These are phyloP conservation scores for Candida cerambycidarum DNA, from an alignment of 805 yeast species.

Conservation along the genomic window DNA sequence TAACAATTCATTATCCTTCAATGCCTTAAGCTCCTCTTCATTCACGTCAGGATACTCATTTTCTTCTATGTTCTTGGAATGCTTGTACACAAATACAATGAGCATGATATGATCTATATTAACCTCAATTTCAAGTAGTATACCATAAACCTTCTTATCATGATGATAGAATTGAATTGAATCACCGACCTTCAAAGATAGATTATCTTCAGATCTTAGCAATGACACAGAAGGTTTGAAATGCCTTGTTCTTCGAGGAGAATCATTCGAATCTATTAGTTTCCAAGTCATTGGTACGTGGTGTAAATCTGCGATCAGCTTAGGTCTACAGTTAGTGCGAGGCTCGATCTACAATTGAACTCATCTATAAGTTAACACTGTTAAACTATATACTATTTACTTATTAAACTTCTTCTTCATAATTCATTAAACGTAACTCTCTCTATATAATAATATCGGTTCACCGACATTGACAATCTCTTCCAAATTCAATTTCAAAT, in stretches of 20 bases:
- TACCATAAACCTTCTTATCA: conserved; percentile 19
- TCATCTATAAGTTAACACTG: not conserved
- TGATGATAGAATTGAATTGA: conserved; percentile 40
- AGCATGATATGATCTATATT: conserved; percentile 52
- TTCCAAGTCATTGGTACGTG: not conserved
- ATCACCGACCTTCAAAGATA: conserved; percentile 49
- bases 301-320: too few species aligned
- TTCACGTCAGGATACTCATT: conserved; percentile 21
- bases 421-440: conserved; percentile 1
- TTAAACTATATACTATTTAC: not conserved
- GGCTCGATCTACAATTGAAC: too few species aligned
- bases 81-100: not conserved
- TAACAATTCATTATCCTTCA: conserved; percentile 1
- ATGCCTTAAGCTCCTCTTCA: conserved; percentile 33
- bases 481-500: conserved; percentile 75
- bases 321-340: too few species aligned
- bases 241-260: conserved; percentile 4
- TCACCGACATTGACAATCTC: conserved; percentile 88
- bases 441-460: conserved; percentile 74
- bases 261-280: not conserved
- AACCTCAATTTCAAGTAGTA: conserved; percentile 38
- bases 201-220: not conserved
- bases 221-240: not conserved
- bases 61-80: not conserved
- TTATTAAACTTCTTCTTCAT: not conserved